Conservation (phyloP, 495 filamentous ascomycete species). For the Annulohypoxylon nitens region DNA sequence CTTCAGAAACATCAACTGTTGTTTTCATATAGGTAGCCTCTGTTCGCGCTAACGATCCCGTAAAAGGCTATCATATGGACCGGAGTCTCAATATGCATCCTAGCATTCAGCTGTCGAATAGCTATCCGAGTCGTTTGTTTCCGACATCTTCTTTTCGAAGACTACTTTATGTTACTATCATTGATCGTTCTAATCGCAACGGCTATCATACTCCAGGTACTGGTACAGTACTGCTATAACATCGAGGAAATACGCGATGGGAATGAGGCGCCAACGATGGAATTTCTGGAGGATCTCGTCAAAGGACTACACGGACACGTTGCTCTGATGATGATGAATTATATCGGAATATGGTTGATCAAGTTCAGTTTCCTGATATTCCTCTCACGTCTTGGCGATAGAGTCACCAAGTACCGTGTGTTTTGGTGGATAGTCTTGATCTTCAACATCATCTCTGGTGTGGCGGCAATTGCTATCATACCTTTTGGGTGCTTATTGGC, state of each 20-base stretch:
- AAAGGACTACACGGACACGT: not conserved
- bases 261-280: too few relatives aligned
- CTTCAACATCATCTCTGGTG: conserved; percentile 13
- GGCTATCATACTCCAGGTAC: not conserved
- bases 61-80: conserved; percentile 20
- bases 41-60: not conserved
- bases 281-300: not conserved
- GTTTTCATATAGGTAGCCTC: too few relatives aligned
- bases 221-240: not conserved
- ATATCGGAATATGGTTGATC: conserved; percentile 39
- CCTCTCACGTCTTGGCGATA: conserved; percentile 50
- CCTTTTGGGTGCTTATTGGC: not conserved
- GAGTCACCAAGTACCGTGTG: conserved; percentile 31
- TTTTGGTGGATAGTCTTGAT: conserved; percentile 47
- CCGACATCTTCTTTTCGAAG: conserved; percentile 13
- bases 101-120: conserved; percentile 1
- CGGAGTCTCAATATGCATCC: conserved; percentile 12
- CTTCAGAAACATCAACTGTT: too few relatives aligned
- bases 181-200: conserved; percentile 1
- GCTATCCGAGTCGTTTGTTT: conserved; percentile 12
- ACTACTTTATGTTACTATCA: conserved; percentile 21
- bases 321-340: not conserved
- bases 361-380: conserved; percentile 53
- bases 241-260: not conserved
- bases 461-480: not conserved